Evolutionary conservation across 1,284 basidiomycete genomes (phyloP).

Genomic region (Trametes versicolor): DNA sequence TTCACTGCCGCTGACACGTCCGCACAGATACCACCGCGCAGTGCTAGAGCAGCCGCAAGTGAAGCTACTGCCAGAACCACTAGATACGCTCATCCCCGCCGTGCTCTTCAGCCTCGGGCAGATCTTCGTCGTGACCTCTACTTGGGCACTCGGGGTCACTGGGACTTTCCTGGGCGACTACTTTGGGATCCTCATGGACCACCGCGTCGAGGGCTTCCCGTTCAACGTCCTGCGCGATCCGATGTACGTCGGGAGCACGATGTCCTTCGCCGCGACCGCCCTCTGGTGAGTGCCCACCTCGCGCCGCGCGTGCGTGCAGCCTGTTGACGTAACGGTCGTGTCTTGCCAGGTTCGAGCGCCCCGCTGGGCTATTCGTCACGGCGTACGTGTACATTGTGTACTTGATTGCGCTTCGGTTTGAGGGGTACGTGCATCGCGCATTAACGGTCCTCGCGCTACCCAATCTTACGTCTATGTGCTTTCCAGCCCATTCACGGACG

Average conservation of each 20-base stretch:
- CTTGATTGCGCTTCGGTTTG: conserved; percentile 82
- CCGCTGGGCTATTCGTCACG: conserved; percentile 81
- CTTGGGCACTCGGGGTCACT: conserved; percentile 92
- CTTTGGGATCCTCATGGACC: conserved; percentile 98
- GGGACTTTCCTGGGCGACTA: conserved; percentile 98
- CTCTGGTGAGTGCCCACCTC: conserved; percentile 68
- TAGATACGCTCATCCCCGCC: conserved; percentile 69
- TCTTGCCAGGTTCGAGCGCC: conserved; percentile 76
- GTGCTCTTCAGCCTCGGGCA: conserved; percentile 79
- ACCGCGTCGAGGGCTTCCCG: conserved; percentile 88
- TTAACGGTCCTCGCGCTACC: neutral
- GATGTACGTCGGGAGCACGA: conserved; percentile 95
- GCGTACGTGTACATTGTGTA: conserved; percentile 87
- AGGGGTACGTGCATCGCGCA: conserved; percentile 70
- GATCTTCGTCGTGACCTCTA: conserved; percentile 87
- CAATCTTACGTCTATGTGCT: conserved; percentile 15
- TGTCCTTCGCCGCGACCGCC: conserved; percentile 87
- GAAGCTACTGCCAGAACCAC: conserved; percentile 66
- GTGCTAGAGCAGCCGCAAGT: conserved; percentile 75
- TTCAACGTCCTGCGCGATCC: conserved; percentile 95
- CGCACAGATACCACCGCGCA: conserved; percentile 73
- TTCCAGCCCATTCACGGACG: conserved; percentile 80
- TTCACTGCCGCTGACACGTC: conserved; percentile 4
- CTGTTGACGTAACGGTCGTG: conserved; percentile 5
- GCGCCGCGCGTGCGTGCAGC: conserved; percentile 11